phyloP scores from a whole-genome alignment of 192 early-diverging fungal genomes.

The Allomyces javanicus region DNA sequence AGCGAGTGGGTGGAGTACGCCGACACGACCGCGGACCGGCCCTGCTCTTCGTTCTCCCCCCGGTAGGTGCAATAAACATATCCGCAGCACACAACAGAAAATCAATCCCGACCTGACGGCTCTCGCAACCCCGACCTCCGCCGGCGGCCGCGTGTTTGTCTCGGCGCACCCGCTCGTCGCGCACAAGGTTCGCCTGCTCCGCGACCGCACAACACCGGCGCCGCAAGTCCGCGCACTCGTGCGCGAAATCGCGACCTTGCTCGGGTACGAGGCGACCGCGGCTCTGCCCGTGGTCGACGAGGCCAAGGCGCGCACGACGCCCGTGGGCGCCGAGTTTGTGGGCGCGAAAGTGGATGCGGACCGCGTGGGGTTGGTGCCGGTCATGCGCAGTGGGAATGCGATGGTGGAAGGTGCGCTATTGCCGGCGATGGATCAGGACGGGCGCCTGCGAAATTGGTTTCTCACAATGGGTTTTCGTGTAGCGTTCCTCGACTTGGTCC shows the following conservation, averaged over 20 bases:
- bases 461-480: slow-evolving; percentile 4
- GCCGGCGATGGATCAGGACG: too few relatives aligned
- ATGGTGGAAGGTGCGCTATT: slow-evolving; percentile 24
- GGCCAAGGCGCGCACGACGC: slow-evolving; percentile 12
- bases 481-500: slow-evolving; percentile 40
- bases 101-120: too few relatives aligned
- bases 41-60: too few relatives aligned
- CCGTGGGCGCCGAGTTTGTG: slow-evolving; percentile 23
- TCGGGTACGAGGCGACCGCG: slow-evolving; percentile 42
- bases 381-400: slow-evolving; percentile 41
- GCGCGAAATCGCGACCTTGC: slow-evolving; percentile 25
- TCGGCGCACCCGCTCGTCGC: slow-evolving; percentile 35
- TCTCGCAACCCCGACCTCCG: background rate
- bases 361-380: slow-evolving; percentile 33
- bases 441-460: background rate
- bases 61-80: too few relatives aligned
- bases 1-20: too few relatives aligned
- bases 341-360: slow-evolving; percentile 12
- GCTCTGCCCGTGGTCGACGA: slow-evolving; percentile 16
- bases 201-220: slow-evolving; percentile 20
- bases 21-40: too few relatives aligned
- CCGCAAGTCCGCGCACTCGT: slow-evolving; percentile 30
- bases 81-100: too few relatives aligned
- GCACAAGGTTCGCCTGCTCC: slow-evolving; percentile 34
- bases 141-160: slow-evolving; percentile 8